These are phyloP conservation scores for Besnoitia besnoiti DNA, from an alignment of 169 alveolate genomes.

Conservation along the genomic window DNA sequence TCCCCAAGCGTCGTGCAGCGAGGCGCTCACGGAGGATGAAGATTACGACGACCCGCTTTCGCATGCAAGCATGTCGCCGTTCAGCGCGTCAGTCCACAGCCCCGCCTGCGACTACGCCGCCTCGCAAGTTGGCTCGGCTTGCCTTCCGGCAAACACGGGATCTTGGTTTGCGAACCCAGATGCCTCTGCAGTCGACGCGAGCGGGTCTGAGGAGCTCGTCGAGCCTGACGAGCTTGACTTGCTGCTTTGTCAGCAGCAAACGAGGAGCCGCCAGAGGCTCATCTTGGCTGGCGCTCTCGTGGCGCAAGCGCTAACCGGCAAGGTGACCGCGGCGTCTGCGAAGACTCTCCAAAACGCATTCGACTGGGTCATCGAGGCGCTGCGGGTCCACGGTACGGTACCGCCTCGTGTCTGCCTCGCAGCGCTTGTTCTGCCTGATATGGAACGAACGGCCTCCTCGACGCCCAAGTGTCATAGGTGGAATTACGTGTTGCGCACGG, in stretches of 20 bases:
- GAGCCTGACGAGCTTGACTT: not conserved
- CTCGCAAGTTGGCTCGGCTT: too few species aligned
- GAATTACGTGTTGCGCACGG: too few species aligned
- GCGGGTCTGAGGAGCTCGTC: not conserved
- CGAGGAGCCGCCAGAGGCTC: not conserved
- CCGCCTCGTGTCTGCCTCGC: not conserved
- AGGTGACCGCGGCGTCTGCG: not conserved
- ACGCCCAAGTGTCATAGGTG: too few species aligned
- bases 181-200: too few species aligned
- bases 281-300: conserved; percentile 27
- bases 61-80: not conserved
- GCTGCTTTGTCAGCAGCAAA: not conserved
- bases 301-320: conserved; percentile 9
- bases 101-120: not conserved
- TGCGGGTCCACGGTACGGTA: not conserved
- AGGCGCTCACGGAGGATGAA: not conserved
- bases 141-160: too few species aligned
- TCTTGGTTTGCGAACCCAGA: too few species aligned
- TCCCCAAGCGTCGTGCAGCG: not conserved
- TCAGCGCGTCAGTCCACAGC: not conserved
- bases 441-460: too few species aligned
- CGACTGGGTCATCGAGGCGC: conserved; percentile 11
- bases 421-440: not conserved
- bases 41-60: not conserved
- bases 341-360: not conserved